Evolutionary conservation across 1,139 yeast genomes (phyloP).

Genomic region (Debaryomycetaceae sp.): DNA sequence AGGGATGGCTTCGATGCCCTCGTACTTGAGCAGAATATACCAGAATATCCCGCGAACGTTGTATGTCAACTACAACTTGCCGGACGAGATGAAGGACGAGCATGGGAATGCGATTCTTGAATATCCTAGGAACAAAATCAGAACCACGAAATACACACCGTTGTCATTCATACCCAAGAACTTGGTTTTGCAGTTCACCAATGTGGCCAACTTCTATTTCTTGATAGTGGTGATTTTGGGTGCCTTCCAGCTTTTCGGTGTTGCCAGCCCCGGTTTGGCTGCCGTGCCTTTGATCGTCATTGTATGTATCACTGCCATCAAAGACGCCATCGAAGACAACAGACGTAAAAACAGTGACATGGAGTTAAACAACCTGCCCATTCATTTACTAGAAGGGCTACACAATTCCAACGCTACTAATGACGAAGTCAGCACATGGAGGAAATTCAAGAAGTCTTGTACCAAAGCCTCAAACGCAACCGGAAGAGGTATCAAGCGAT

Average conservation of each 20-base stretch:
- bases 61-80: conserved; percentile 36
- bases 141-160: conserved; percentile 95
- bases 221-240: conserved; percentile 78
- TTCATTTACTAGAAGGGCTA: conserved; percentile 70
- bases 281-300: conserved; percentile 94
- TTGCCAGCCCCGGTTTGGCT: conserved; percentile 80
- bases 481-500: conserved; percentile 20
- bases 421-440: conserved; percentile 62
- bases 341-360: conserved; percentile 76
- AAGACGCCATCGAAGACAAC: conserved; percentile 94
- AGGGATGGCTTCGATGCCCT: conserved; percentile 34
- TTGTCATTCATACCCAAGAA: conserved; percentile 85
- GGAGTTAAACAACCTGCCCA: conserved; percentile 83
- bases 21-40: conserved; percentile 34
- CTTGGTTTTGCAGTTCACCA: conserved; percentile 71
- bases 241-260: conserved; percentile 88
- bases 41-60: conserved; percentile 33
- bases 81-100: conserved; percentile 23
- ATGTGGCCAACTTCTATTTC: conserved; percentile 88
- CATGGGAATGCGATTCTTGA: conserved; percentile 52
- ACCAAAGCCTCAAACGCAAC: conserved; percentile 18
- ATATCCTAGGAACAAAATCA: conserved; percentile 85
- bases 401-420: conserved; percentile 75
- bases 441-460: conserved; percentile 54
- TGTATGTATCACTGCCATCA: conserved; percentile 81